Evolutionary conservation across 1,139 yeast genomes (phyloP), one percentile per base, ranked within the genome.

Genomic region (Yamadazyma dendronema): DNA sequence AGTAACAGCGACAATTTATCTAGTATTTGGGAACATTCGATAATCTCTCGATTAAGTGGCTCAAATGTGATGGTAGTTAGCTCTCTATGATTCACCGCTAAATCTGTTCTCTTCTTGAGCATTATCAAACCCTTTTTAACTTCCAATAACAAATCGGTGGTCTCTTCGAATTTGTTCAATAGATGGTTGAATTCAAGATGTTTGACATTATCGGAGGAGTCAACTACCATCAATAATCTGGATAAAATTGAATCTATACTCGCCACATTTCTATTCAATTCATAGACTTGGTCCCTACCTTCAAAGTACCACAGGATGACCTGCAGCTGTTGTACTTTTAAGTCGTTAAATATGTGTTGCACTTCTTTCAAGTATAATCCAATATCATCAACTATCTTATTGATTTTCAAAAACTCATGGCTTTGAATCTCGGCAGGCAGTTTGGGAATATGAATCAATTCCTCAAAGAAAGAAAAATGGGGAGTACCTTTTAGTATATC

Each of bases 11-110:
- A 62, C 28, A 53, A 53, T 37, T 65, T 62, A 28, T 67, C n/a
- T n/a, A n/a, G n/a, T n/a, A n/a, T n/a, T n/a, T n/a, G n/a, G n/a
- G n/a, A 56, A 48, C 83, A 77, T 12, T 58, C 59, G 23, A 67
- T 72, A 14, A 81, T 64, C 44, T 81, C 86, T 14, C 54, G 53
- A 25, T 68, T 67, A 22, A 83, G 67, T 1, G 81, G 71, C 11
- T 62, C 63, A 43, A 84, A 67, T 17, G 81, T 77, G 27, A 62
- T 62, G 32, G 67, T 67, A 36, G 67, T 69, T 27, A 84, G 64
- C 48, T 84, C 94, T 36, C 69, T 62, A 58, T 72, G 81, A 43
- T 79, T 82, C 10, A 72, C 62, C 1, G 84, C 69, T 7, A 81
- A 60, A 41, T 77, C 84, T 9, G 81, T 61, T 35, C 65, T 66